Evolutionary conservation across 148 eudicot species (phyloP), one percentile per base, ranked within the genome.

Genomic region (Rhododendron ferrugineum): DNA sequence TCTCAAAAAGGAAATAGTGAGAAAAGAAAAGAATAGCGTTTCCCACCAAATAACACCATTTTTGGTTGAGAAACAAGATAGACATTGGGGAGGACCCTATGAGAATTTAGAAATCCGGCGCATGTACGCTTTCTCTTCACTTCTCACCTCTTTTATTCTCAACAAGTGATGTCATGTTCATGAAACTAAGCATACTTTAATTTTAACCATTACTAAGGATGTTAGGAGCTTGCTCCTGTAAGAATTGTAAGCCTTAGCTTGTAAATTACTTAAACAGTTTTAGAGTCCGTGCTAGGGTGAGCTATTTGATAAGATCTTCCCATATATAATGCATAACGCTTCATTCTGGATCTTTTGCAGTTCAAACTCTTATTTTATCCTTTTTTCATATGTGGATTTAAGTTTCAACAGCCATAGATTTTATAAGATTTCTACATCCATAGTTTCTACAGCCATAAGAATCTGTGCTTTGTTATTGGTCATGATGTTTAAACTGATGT

Each of bases 401-500:
- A 79, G 36, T 54, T 22, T 80, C n/a, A 18, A 54, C 16, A 28
- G 23, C 58, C 82, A 50, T 80, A 54, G 54, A 20, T 28, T 52
- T 50, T 30, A 3, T 4, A 50, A 26, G n/a, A 23, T 54, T 36
- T 80, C 42, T 52, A 32, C 16, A 47, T 36, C 22, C 82, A 30
- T 80, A 52, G 54, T 52, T 28, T 30, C 3, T 4, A 46, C 37
- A 4, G 52, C 32, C 58, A 34, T 26, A 13, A 4, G 16, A 60
- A 22, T 60, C 62, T 30, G 36, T 82, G 28, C 49, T 80, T 70
- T 84, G 79, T 37, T 84, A 36, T 87, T 77, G 80, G 28, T 81
- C 26, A 47, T 79, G 42, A 30, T 78, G 32, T 66, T 86, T 84
- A 54, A 37, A 47, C 58, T 81, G 58, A 18, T 81, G 2, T 84